Evolutionary conservation across 2,329 filamentous ascomycete genomes (phyloP).

Genomic region (Neurospora crassa): DNA sequence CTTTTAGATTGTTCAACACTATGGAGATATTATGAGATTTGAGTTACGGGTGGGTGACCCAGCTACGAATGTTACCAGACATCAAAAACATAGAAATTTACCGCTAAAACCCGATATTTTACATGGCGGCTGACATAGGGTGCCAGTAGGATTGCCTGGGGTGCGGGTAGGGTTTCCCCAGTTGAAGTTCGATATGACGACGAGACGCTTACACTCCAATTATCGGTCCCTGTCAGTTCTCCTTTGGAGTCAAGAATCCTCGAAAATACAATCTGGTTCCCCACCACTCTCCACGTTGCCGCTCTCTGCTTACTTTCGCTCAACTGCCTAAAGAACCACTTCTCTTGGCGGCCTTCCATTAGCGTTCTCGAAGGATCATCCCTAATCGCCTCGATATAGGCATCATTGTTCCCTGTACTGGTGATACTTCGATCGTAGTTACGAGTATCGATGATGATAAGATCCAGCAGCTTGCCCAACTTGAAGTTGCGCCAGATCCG

Average conservation of each 20-base stretch:
- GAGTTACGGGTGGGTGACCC: too few species aligned
- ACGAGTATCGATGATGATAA: conserved; percentile 60
- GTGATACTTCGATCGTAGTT: conserved; percentile 61
- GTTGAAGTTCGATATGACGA: not conserved
- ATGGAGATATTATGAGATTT: too few species aligned
- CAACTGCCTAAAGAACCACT: conserved; percentile 60
- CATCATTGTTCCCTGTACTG: conserved; percentile 40
- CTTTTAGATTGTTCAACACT: too few species aligned
- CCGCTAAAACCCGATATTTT: too few species aligned
- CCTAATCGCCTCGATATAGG: conserved; percentile 52
- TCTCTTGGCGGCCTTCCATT: conserved; percentile 65
- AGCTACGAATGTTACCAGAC: too few species aligned
- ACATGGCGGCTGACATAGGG: too few species aligned
- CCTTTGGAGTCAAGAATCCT: conserved; percentile 22
- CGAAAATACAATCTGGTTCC: conserved; percentile 59
- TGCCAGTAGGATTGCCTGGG: too few species aligned
- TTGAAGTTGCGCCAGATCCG: conserved; percentile 59
- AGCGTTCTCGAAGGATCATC: conserved; percentile 58
- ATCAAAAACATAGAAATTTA: too few species aligned
- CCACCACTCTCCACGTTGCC: conserved; percentile 61
- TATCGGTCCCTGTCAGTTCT: not conserved
- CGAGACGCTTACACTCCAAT: not conserved
- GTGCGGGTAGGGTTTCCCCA: too few species aligned
- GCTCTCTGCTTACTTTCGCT: conserved; percentile 50
- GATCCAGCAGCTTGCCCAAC: conserved; percentile 55